Base-by-base conservation (phyloP, 73 alveolate species). In the Durusdinium trenchii region DNA sequence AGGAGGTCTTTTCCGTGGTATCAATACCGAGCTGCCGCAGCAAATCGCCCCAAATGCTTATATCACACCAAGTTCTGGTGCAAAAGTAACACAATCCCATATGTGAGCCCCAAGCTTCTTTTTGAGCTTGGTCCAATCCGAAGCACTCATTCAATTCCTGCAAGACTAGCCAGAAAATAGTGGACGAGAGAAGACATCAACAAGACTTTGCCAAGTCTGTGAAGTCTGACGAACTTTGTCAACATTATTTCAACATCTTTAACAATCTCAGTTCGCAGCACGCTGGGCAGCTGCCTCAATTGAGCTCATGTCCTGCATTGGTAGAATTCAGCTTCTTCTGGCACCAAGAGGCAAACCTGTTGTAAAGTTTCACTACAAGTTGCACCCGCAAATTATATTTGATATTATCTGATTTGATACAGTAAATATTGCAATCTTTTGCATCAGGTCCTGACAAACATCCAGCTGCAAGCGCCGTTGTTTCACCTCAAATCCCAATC, bases 381-480 rank as follows among this genome's bases (percentile, higher is more conserved):
- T 57, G 23, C 23, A 57, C 23, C 12, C 30, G 30, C 4, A 60
- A 60, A 60, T 32, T 60, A 60, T 57, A 57, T 16, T 57, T 60
- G 18, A 32, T 60, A 0, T 32, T 1, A 60, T 60, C 1, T 60
- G 73, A 23, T 60, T 60, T 60, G 30, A 60, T 23, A 60, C 73
- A 60, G 73, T 60, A 23, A 32, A 23, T 23, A 60, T 67, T n/a
- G 42, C 43, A 30, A 10, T n/a, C 36, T 30, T 32, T 18, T 26
- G n/a, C 36, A 3, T 14, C 32, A 10, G 42, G 26, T 20, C 93
- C 93, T 83, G 75, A 73, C 93, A 83, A 3, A 83, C 93, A n/a
- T 50, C 93, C 93, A 83, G 75, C 93, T 83, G 93, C 38, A 83
- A 50, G 14, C 73, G 73, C 20, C 75, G 93, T 14, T 83, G 75